These are phyloP conservation scores for Trifolium pratense DNA, from an alignment of 306 rosid genomes.

Conservation along the genomic window DNA sequence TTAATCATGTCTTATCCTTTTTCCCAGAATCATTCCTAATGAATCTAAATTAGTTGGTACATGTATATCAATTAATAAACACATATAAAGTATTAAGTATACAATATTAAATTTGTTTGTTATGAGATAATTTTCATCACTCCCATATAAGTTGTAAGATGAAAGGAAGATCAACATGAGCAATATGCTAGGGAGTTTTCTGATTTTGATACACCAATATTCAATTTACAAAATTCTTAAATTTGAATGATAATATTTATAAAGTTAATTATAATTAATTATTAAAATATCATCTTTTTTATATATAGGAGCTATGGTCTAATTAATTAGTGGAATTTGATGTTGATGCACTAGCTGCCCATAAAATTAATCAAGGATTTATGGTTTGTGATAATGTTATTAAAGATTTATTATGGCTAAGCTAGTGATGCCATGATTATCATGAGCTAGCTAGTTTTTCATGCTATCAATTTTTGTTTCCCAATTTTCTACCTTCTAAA, in stretches of 20 bases:
- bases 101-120: constrained; percentile 47
- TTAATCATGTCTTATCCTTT: constrained; percentile 46
- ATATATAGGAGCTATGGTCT: not conserved
- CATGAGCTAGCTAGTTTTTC: constrained; percentile 41
- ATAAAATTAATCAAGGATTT: constrained; percentile 18
- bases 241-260: not conserved
- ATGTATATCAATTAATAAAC: constrained; percentile 7
- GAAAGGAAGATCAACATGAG: constrained; percentile 24
- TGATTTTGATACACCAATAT: constrained; percentile 9
- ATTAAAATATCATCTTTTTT: not conserved
- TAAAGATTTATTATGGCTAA: constrained; percentile 19
- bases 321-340: constrained; percentile 2
- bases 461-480: constrained; percentile 46
- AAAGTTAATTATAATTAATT: not conserved
- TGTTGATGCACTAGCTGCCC: constrained; percentile 15
- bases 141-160: constrained; percentile 11
- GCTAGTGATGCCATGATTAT: constrained; percentile 40
- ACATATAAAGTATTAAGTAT: constrained; percentile 35
- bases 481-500: constrained; percentile 45
- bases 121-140: constrained; percentile 47
- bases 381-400: constrained; percentile 41
- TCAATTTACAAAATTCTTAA: constrained; percentile 1
- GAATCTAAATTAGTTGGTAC: constrained; percentile 40
- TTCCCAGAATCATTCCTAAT: constrained; percentile 30
- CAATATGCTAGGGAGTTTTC: constrained; percentile 28